These are phyloP conservation scores for Thelonectria discophora DNA, from an alignment of 2,329 filamentous ascomycete genomes.

Conservation along the genomic window DNA sequence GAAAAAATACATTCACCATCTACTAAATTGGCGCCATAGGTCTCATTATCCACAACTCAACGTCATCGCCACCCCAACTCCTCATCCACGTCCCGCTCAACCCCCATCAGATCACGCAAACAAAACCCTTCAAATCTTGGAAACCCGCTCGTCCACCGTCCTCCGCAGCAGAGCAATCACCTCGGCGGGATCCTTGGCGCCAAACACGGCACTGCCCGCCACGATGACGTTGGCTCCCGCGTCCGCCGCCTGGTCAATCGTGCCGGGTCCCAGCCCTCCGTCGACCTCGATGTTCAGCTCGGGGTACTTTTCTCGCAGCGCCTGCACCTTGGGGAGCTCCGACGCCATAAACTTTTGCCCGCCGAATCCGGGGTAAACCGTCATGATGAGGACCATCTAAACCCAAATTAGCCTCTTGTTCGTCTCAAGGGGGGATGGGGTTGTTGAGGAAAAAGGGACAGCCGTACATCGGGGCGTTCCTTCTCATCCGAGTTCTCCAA, in stretches of 20 bases:
- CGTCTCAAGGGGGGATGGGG: neutral
- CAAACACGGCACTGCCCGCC: slow-evolving; percentile 94
- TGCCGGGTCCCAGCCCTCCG: slow-evolving; percentile 86
- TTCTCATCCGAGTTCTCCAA: slow-evolving; percentile 75
- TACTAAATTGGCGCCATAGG: neutral
- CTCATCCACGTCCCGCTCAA: slow-evolving; percentile 28
- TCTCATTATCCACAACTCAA: slow-evolving; percentile 1
- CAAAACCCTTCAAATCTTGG: slow-evolving; percentile 45
- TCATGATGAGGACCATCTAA: slow-evolving; percentile 99
- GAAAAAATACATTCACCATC: neutral
- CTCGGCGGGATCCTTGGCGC: slow-evolving; percentile 85
- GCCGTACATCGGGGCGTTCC: slow-evolving; percentile 87
- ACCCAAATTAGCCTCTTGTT: slow-evolving; percentile 20
- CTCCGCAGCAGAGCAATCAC: slow-evolving; percentile 85
- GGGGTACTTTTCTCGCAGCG: slow-evolving; percentile 84
- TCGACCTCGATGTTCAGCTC: slow-evolving; percentile 97
- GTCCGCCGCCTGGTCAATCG: slow-evolving; percentile 92
- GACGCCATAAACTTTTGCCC: slow-evolving; percentile 99
- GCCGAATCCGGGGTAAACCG: slow-evolving; percentile 95
- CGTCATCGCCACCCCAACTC: slow-evolving; percentile 30
- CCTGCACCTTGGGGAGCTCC: slow-evolving; percentile 91
- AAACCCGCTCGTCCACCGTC: slow-evolving; percentile 72
- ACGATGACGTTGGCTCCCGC: slow-evolving; percentile 98
- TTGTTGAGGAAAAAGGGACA: neutral
- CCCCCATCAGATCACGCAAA: neutral